Percentiles rank a stretch among this genome's conserved stretches.
Evolutionary conservation across 192 early-diverging fungal genomes (phyloP).

Genomic region (Globomyces pollinis-pini): DNA sequence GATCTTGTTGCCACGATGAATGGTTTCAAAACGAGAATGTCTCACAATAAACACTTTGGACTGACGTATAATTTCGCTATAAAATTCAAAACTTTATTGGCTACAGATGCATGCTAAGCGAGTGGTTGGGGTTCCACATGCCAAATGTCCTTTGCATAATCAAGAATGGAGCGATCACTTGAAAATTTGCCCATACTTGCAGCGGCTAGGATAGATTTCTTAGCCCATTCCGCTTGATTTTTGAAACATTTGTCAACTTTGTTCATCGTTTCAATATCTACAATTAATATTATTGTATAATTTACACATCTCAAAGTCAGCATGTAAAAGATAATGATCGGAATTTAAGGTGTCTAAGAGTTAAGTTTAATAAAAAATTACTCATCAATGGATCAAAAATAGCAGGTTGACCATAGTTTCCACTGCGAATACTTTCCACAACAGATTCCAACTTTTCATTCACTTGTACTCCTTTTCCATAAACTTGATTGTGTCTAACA

Average conservation of each 20-base stretch:
- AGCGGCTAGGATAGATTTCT: constrained; percentile 81
- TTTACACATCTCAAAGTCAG: constrained; percentile 71
- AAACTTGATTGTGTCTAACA: constrained; percentile 81
- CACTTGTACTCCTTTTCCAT: constrained; percentile 56
- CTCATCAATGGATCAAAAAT: constrained; percentile 42
- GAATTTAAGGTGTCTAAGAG: constrained; percentile 58
- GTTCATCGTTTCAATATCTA: constrained; percentile 65
- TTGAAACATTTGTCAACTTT: constrained; percentile 80
- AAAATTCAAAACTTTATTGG: too few relatives aligned
- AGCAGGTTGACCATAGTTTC: constrained; percentile 65
- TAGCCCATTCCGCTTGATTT: constrained; percentile 74
- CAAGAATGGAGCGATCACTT: constrained; percentile 68
- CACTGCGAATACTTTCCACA: constrained; percentile 69
- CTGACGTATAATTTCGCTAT: too few relatives aligned
- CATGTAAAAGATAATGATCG: constrained; percentile 81
- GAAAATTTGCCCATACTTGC: constrained; percentile 94
- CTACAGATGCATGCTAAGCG: too few relatives aligned
- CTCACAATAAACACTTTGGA: too few relatives aligned
- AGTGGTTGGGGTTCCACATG: constrained; percentile 23
- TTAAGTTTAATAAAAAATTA: constrained; percentile 12
- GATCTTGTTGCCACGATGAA: too few relatives aligned
- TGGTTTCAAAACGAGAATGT: too few relatives aligned
- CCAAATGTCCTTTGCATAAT: constrained; percentile 94
- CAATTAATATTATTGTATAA: constrained; percentile 2
- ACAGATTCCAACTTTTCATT: constrained; percentile 75